Evolutionary conservation across 441 rosid genomes (phyloP).

Genomic region (Bocquillonia castaneifolia): DNA sequence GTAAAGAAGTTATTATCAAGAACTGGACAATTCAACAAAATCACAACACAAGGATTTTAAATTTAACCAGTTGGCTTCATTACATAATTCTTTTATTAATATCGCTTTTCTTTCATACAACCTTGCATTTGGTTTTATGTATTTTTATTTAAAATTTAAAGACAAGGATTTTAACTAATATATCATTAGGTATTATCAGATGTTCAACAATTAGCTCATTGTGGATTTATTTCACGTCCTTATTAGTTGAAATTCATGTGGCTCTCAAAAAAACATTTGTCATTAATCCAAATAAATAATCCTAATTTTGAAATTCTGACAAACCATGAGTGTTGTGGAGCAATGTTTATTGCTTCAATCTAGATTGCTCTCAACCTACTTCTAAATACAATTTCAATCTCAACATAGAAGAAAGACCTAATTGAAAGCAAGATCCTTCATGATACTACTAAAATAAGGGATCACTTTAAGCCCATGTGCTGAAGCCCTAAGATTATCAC

Average conservation of each 20-base stretch:
- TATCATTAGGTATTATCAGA: too few species aligned
- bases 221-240: too few species aligned
- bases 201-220: too few species aligned
- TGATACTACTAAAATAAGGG: neutral
- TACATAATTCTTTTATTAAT: too few species aligned
- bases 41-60: neutral
- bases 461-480: neutral
- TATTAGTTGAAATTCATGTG: too few species aligned
- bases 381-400: neutral
- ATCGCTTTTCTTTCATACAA: too few species aligned
- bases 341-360: neutral
- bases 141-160: neutral
- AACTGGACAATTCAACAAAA: conserved; percentile 11
- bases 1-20: conserved; percentile 28
- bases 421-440: neutral
- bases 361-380: neutral
- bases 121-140: neutral
- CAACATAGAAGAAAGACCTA: neutral
- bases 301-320: too few species aligned
- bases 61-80: neutral
- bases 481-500: neutral
- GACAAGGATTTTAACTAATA: too few species aligned
- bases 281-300: too few species aligned
- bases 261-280: too few species aligned
- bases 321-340: too few species aligned